Percentiles rank a stretch among this genome's conserved stretches.
Evolutionary conservation across 331 rosid genomes (phyloP).

Genomic region (Quercus tomentella): DNA sequence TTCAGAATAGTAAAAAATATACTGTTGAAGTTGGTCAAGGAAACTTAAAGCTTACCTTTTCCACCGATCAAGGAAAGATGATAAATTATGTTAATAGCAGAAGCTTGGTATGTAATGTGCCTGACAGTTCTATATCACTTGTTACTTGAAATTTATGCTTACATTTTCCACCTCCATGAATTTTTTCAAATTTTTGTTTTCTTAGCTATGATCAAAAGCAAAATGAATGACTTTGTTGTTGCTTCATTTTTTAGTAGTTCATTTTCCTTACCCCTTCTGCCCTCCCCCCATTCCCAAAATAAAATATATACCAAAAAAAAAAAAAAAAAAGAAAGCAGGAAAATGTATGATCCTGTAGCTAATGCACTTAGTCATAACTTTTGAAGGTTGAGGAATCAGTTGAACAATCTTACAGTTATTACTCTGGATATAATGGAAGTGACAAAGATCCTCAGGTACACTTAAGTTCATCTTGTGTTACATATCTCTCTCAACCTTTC

Average conservation of each 20-base stretch:
- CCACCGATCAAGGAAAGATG: constrained; percentile 29
- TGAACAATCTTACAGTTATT: constrained; percentile 42
- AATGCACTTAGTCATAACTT: constrained; percentile 5
- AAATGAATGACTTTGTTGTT: background rate
- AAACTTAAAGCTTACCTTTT: constrained; percentile 47
- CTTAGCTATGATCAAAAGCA: background rate
- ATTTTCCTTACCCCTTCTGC: background rate
- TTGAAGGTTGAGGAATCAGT: constrained; percentile 47
- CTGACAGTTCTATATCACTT: background rate
- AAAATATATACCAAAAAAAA: background rate
- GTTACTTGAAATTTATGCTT: background rate
- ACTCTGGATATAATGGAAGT: constrained; percentile 43
- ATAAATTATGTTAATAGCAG: constrained; percentile 35
- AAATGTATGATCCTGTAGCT: background rate
- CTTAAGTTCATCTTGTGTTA: background rate
- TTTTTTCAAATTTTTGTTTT: background rate
- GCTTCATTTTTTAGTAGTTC: background rate
- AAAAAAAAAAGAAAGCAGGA: background rate
- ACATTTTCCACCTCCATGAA: background rate
- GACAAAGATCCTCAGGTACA: constrained; percentile 48
- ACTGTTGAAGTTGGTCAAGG: constrained; percentile 46
- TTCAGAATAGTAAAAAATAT: constrained; percentile 27
- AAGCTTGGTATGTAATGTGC: constrained; percentile 34
- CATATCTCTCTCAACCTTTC: background rate
- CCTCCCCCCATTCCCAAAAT: background rate